Conservation (phyloP, 495 filamentous ascomycete genomes). For the Haplographium delicatum region DNA sequence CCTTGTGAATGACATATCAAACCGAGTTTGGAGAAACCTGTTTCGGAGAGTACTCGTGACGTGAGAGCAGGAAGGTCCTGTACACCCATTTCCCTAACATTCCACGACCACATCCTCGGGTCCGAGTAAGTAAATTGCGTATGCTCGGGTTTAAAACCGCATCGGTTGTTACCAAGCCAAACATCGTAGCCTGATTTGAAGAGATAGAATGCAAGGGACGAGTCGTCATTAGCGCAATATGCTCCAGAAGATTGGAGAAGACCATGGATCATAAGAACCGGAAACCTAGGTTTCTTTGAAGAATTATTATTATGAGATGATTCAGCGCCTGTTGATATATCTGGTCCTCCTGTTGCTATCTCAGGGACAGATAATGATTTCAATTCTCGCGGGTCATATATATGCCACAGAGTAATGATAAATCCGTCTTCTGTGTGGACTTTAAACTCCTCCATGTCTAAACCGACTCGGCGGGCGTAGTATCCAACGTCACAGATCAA, state of each 20-base stretch:
- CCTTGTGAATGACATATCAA: constrained; percentile 89
- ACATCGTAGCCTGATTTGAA: constrained; percentile 94
- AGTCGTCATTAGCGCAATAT: constrained; percentile 87
- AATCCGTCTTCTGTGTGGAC: constrained; percentile 96
- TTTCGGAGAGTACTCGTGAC: constrained; percentile 75
- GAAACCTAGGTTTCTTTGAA: constrained; percentile 54
- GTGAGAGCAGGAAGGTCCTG: constrained; percentile 88
- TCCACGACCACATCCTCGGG: constrained; percentile 97
- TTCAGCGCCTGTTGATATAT: constrained; percentile 28
- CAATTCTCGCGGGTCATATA: constrained; percentile 80
- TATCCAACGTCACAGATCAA: constrained; percentile 76
- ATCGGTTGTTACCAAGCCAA: constrained; percentile 94
- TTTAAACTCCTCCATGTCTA: constrained; percentile 77
- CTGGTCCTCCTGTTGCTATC: constrained; percentile 35
- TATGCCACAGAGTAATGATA: constrained; percentile 80
- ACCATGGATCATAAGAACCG: constrained; percentile 84
- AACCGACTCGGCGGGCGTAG: constrained; percentile 82
- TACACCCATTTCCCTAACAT: constrained; percentile 89
- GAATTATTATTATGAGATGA: constrained; percentile 16
- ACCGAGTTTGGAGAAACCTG: constrained; percentile 76
- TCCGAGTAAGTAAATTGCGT: constrained; percentile 63
- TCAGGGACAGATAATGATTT: constrained; percentile 35
- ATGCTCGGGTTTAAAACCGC: constrained; percentile 77
- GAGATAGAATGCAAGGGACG: constrained; percentile 85
- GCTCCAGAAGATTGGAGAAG: constrained; percentile 83